These are phyloP conservation scores for Corrigiola litoralis DNA, from an alignment of 179 eudicot species.

Conservation along the genomic window DNA sequence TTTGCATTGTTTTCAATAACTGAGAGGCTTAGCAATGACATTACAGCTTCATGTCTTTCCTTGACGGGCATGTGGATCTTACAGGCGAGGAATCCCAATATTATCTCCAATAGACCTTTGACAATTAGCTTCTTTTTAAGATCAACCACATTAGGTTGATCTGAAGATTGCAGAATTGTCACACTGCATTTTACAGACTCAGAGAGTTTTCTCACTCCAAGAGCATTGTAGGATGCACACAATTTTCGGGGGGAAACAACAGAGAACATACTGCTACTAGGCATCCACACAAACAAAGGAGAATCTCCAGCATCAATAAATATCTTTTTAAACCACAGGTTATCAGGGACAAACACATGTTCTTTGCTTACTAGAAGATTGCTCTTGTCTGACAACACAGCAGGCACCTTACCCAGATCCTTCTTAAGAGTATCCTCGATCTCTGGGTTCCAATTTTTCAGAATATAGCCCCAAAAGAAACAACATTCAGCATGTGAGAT, in stretches of 20 bases:
- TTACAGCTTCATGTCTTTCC: constrained; percentile 13
- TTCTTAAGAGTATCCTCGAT: constrained; percentile 13
- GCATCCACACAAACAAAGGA: constrained; percentile 26
- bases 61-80: constrained; percentile 21
- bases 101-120: constrained; percentile 23
- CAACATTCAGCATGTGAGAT: constrained; percentile 16
- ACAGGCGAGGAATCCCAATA: constrained; percentile 27
- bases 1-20: constrained; percentile 6
- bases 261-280: constrained; percentile 6
- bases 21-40: constrained; percentile 11
- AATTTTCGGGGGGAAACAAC: constrained; percentile 13
- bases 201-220: constrained; percentile 27
- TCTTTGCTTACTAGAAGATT: constrained; percentile 17
- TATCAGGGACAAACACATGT: constrained; percentile 18
- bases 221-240: constrained; percentile 12
- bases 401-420: constrained; percentile 22
- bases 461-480: constrained; percentile 25
- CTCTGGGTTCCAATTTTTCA: constrained; percentile 25
- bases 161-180: neutral
- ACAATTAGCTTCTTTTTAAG: constrained; percentile 18
- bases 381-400: neutral
- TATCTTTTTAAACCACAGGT: constrained; percentile 22
- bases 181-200: constrained; percentile 21
- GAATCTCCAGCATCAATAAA: constrained; percentile 12
- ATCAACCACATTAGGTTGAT: neutral